Evolutionary conservation across 352 stramenopile genomes (phyloP), one percentile per base, ranked within the genome.

Genomic region (Aphanomyces cochlioides): DNA sequence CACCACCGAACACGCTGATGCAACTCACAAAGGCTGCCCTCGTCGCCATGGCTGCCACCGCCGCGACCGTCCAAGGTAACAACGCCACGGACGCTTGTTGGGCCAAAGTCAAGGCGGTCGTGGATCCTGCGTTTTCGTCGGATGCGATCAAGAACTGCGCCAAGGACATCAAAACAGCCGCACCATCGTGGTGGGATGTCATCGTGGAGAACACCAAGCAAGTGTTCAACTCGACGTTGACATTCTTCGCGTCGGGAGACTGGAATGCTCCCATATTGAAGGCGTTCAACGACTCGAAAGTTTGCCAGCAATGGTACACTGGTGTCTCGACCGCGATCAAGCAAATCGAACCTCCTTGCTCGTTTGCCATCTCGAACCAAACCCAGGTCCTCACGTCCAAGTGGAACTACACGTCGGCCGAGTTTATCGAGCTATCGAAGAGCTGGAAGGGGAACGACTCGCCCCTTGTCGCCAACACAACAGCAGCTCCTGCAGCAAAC

Each of bases 261-360:
- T 40, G 39, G 10, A 43, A 28, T 12, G 37, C 13, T 0, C 50
- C 50, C 1, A 7, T 1, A 5, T 15, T 10, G 17, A 41, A 61
- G 19, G 54, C 54, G 5, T 37, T 39, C 28, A 61, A 61, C 54
- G 43, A 61, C 54, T 61, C 54, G 19, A 39, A 37, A 6, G 54
- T 61, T 12, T 61, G 54, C 3, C 54, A 61, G 43, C 13, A 37
- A 39, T 61, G 54, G 54, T 61, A 61, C 54, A n/a, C 36, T 37
- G 54, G 54, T 1, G 54, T 61, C 28, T 19, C 19, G 54, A 37
- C 19, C 5, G 54, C 54, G 7, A 61, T 61, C 54, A 61, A 61
- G 54, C 39, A 61, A 37, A 37, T 61, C 28, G 21, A 39, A 28
- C 54, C 54, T 17, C 54, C 54, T 7, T 61, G 54, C 28, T 21